Percentiles rank a stretch among this genome's conserved stretches.
Evolutionary conservation across 2,329 filamentous ascomycete species (phyloP).

Genomic region (Claviceps arundinis): DNA sequence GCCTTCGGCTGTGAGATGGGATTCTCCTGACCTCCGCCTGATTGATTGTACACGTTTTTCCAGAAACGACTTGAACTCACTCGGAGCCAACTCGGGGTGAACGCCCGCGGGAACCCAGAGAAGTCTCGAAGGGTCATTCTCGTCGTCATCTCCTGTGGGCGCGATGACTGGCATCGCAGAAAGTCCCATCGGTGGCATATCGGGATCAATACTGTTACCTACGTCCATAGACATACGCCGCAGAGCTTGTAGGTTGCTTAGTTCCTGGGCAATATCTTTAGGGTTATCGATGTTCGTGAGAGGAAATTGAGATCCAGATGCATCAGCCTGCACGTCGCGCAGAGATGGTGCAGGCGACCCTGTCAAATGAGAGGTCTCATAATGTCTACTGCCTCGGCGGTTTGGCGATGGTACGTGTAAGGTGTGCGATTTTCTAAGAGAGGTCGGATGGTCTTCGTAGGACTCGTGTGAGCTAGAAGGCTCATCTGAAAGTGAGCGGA

Average conservation of each 20-base stretch:
- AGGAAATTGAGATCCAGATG: constrained; percentile 55
- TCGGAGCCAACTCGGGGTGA: constrained; percentile 87
- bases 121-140: constrained; percentile 75
- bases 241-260: constrained; percentile 83
- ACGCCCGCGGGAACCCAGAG: constrained; percentile 94
- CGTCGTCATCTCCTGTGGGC: constrained; percentile 61
- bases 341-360: constrained; percentile 39
- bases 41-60: constrained; percentile 89
- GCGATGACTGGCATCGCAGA: constrained; percentile 61
- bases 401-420: constrained; percentile 24
- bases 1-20: constrained; percentile 42
- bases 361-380: constrained; percentile 30
- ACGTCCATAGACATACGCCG: constrained; percentile 93
- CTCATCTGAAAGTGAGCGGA: constrained; percentile 34
- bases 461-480: constrained; percentile 15
- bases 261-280: constrained; percentile 77
- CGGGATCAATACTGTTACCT: constrained; percentile 55
- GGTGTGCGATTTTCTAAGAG: constrained; percentile 30
- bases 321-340: constrained; percentile 44
- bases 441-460: constrained; percentile 19
- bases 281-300: constrained; percentile 84
- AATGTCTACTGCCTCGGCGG: constrained; percentile 27
- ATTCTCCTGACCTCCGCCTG: constrained; percentile 67
- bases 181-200: constrained; percentile 56
- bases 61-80: constrained; percentile 92